Conservation (phyloP, 306 rosid genomes). For the Castanea crenata region DNA sequence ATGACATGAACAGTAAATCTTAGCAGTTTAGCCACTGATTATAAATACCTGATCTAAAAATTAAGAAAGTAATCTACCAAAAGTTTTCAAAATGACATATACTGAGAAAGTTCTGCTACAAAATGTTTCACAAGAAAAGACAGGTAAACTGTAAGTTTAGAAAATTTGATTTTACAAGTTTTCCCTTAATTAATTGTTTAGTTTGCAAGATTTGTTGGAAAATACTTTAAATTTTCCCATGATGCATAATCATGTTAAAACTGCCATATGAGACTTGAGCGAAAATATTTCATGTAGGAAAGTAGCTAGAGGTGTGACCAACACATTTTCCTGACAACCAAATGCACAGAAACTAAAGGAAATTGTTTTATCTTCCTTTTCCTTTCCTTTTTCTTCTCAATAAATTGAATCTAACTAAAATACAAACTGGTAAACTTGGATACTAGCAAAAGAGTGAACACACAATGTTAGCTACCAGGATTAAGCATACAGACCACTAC, state of each 20-base stretch:
- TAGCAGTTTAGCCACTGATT: neutral
- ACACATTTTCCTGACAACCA: neutral
- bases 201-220: neutral
- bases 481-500: slow-evolving; percentile 58
- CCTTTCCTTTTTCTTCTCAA: neutral
- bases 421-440: neutral
- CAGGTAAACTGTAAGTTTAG: neutral
- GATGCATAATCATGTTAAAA: neutral
- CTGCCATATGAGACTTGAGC: neutral
- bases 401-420: neutral
- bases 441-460: neutral
- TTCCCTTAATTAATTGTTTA: neutral
- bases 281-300: neutral
- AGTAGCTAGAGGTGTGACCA: neutral
- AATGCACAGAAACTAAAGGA: neutral
- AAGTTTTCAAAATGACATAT: neutral
- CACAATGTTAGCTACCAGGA: neutral
- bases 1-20: neutral
- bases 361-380: neutral
- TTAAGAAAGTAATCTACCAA: neutral
- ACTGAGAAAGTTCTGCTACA: neutral
- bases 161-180: neutral
- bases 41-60: neutral
- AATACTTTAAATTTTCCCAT: neutral
- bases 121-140: neutral